Evolutionary conservation across 768 basidiomycete genomes (phyloP), one percentile per base, ranked within the genome.

Genomic region (Boletus speciosus): DNA sequence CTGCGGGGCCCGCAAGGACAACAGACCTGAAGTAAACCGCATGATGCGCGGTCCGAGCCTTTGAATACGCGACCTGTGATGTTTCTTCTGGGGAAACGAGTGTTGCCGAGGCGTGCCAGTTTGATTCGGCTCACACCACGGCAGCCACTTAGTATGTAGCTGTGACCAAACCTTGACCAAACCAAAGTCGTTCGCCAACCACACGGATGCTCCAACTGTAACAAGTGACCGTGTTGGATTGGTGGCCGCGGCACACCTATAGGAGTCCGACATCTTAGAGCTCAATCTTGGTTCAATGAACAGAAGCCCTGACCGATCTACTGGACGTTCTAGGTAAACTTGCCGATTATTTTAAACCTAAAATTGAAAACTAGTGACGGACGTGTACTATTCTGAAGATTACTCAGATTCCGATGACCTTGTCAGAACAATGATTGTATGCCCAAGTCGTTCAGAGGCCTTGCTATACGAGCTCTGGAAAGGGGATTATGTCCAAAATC

Each of bases 11-110:
- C 62, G 51, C 51, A 57, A 47, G 16, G 46, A 42, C 27, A 39
- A 58, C 29, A 58, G 35, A 44, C 49, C 48, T 8, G 55, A 36
- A 38, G 53, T 23, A 53, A 60, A 48, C 21, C 55, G 54, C 66
- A 66, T 66, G 23, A 19, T 19, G 16, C 6, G 25, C 34, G 15
- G 32, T 21, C 19, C 34, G 25, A 49, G 25, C 25, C 25, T 31
- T 29, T 27, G 5, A 19, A 10, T 32, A 12, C 29, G 10, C 29
- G 38, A 15, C 12, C 41, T 42, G 27, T 12, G 43, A 12, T 15
- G 27, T 44, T 29, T 29, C 29, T 19, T 38, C 37, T 19, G 5
- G 32, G 15, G 38, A 43, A 49, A 31, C 32, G 11, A 37, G 29
- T 1, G n/a, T 31, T 12, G 16, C 5, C 27, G 23, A 42, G 1